Base-by-base conservation (phyloP, 2,329 filamentous ascomycete species). In the Penicillium carneum region DNA sequence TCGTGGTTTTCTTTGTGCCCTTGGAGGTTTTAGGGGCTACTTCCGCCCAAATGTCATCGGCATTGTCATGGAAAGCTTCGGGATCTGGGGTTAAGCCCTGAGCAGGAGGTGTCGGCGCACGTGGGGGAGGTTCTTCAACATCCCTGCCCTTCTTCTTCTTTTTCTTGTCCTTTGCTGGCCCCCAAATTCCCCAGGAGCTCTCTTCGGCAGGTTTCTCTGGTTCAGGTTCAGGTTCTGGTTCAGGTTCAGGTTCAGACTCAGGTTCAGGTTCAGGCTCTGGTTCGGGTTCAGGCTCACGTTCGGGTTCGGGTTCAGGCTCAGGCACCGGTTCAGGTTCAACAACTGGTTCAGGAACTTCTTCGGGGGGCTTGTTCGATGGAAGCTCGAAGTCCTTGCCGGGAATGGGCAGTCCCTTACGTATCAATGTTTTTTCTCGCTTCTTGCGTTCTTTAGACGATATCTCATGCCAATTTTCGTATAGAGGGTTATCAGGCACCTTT, bases 101-200 rank as follows among this genome's bases (percentile, higher is more conserved):
- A 48, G 79, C 74, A 45, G 81, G 81, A 46, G 81, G 81, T 36
- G 80, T 82, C 2, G 81, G 81, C 23, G 79, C 81, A 18, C 80
- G 81, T 38, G 81, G 81, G 34, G 81, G 81, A 52, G 79, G 79
- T 34, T 80, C 79, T 55, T 76, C 72, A 49, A 78, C 63, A 51
- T 74, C 72, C 63, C 77, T 84, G 57, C 71, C 76, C 70, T 83
- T 86, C 65, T 81, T 83, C 1, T 74, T 74, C 66, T 77, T 77
- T 66, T 83, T 85, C 69, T 84, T 86, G 26, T 77, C 76, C 45
- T 80, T 81, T 4, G 72, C 67, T 8, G 70, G 46, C 2, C 68
- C 75, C 77, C 76, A 81, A 36, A 75, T 68, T 20, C 69, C 72
- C 75, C 75, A 77, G 4, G 64, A 50, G 23, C 71, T 68, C 9